These are phyloP conservation scores for Candida montana DNA, from an alignment of 805 yeast genomes.

Conservation along the genomic window DNA sequence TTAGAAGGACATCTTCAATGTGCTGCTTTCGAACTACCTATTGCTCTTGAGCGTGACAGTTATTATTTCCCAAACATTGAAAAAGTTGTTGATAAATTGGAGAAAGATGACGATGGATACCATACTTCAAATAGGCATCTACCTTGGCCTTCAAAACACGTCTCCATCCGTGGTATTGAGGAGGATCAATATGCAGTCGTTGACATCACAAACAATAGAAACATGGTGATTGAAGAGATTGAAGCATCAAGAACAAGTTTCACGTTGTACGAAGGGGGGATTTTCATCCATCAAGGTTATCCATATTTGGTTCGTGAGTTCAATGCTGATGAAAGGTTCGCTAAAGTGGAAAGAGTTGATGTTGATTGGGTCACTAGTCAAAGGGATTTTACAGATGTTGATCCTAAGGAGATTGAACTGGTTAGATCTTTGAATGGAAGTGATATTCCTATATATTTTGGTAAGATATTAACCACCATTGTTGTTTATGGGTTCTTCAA, in stretches of 20 bases:
- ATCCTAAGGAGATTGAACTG: slow-evolving; percentile 68
- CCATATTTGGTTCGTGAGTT: slow-evolving; percentile 85
- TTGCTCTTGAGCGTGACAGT: slow-evolving; percentile 45
- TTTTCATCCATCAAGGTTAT: slow-evolving; percentile 88
- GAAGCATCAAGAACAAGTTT: slow-evolving; percentile 87
- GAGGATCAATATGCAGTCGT: slow-evolving; percentile 83
- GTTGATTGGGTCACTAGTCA: slow-evolving; percentile 94
- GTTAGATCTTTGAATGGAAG: slow-evolving; percentile 49
- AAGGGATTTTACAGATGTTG: slow-evolving; percentile 89
- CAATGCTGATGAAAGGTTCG: slow-evolving; percentile 70
- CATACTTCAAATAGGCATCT: slow-evolving; percentile 54
- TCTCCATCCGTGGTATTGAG: slow-evolving; percentile 78
- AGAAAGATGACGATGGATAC: slow-evolving; percentile 40
- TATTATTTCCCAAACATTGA: slow-evolving; percentile 44
- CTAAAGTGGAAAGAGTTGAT: slow-evolving; percentile 80
- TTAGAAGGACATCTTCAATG: slow-evolving; percentile 86
- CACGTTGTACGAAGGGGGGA: slow-evolving; percentile 88
- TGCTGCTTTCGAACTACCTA: slow-evolving; percentile 84
- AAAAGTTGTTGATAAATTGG: slow-evolving; percentile 29
- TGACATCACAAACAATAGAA: slow-evolving; percentile 74
- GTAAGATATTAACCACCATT: slow-evolving; percentile 65
- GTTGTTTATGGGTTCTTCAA: slow-evolving; percentile 92
- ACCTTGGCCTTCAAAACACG: slow-evolving; percentile 78
- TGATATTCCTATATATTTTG: slow-evolving; percentile 65
- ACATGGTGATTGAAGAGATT: slow-evolving; percentile 78